These are phyloP conservation scores for Musa schizocarpa DNA, from an alignment of 176 grass and related monocot species.

Conservation along the genomic window DNA sequence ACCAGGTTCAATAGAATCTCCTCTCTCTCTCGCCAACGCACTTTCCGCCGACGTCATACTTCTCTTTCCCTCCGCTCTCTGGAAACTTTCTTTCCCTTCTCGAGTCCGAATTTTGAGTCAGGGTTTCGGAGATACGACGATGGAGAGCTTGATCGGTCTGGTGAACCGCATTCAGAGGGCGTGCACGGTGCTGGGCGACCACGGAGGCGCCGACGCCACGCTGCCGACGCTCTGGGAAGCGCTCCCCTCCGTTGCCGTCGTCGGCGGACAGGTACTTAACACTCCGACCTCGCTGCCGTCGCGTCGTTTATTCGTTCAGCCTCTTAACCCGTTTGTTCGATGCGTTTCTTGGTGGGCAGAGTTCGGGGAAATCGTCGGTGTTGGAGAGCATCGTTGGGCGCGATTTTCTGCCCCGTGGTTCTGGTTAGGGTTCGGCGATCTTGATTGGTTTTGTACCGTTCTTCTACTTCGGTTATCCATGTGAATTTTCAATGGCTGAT, in stretches of 20 bases:
- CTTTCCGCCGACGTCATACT: not conserved
- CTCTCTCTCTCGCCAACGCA: not conserved
- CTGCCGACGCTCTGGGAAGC: slow-evolving; percentile 86
- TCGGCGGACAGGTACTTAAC: slow-evolving; percentile 59
- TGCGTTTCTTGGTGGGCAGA: slow-evolving; percentile 30
- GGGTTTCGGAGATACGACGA: slow-evolving; percentile 42
- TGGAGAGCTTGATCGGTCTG: slow-evolving; percentile 87
- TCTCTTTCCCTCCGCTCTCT: not conserved
- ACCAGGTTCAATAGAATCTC: no score
- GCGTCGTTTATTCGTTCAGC: not conserved
- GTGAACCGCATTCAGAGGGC: slow-evolving; percentile 90
- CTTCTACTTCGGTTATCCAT: no score
- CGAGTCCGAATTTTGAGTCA: slow-evolving; percentile 16
- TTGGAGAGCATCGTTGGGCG: slow-evolving; percentile 92
- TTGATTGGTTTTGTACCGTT: not conserved
- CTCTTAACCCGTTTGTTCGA: slow-evolving; percentile 15
- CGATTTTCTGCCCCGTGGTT: slow-evolving; percentile 86
- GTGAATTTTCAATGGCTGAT: not conserved
- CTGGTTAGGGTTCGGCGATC: slow-evolving; percentile 29
- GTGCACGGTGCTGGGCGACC: slow-evolving; percentile 92
- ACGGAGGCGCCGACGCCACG: slow-evolving; percentile 48
- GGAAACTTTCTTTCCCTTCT: no score
- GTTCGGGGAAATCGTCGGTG: slow-evolving; percentile 89
- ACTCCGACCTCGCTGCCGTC: not conserved
- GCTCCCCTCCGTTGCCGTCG: slow-evolving; percentile 68